Base-by-base conservation (phyloP, 2,329 filamentous ascomycete genomes). In the Phyllosticta citribraziliensis region DNA sequence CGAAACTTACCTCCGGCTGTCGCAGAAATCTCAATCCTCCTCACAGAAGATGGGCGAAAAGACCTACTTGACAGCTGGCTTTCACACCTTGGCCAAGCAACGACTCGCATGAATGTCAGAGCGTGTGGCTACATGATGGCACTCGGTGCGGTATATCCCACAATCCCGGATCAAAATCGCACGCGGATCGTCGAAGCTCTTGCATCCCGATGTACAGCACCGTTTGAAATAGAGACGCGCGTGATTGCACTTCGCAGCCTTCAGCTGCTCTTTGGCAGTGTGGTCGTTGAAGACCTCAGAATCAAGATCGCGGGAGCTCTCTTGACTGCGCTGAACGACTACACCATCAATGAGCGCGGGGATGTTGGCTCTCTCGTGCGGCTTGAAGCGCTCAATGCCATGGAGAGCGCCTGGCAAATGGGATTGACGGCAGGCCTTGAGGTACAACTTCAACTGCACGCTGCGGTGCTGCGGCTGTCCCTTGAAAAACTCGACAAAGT, bases 401-500 rank as follows among this genome's bases (percentile, higher is more conserved):
- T 91, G 1, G 84, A 82, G 75, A 70, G 69, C 35, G 71, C 70
- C 6, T 75, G 71, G 68, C 62, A 63, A 19, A 22, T 27, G 10
- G 54, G 59, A 14, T 27, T 61, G 5, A 47, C 56, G 4, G n/a
- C 62, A 62, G 30, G 65, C 57, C 12, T 54, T 66, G 10, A 64
- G 71, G 19, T 63, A 63, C 4, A 57, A 11, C 50, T 17, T 40
- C 30, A 66, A 8, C 62, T 75, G n/a, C 67, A 69, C 51, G 68
- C 69, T 14, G 75, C 77, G 55, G 70, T 84, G 2, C 77, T 89
- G 33, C 83, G 91, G 1, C 80, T 97, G 14, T 86, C 91, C 2
- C 84, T 89, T 0, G 94, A 99, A 74, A 97, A 96, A 71, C 80
- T 97, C 1, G 93, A 97, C 72, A 88, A 90, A 64, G 88, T 97